Conservation (phyloP, 2,329 filamentous ascomycete species). For the Venturia oleaginea region DNA sequence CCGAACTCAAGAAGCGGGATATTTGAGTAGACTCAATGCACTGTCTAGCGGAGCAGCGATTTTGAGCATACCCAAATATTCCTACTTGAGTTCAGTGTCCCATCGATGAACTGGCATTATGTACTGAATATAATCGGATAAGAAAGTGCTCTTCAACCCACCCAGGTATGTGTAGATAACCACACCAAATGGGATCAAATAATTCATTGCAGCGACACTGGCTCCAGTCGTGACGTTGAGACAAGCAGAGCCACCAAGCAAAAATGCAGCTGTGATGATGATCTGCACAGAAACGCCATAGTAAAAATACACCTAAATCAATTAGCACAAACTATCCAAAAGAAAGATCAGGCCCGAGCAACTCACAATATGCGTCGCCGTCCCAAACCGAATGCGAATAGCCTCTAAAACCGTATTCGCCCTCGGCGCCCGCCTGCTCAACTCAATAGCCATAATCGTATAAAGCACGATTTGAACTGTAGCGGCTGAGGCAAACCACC, state of each 20-base stretch:
- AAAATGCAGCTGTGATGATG: constrained; percentile 7
- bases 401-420: constrained; percentile 9
- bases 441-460: constrained; percentile 8
- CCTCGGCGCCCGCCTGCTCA: constrained; percentile 4
- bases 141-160: not conserved
- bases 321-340: not conserved
- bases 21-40: no score
- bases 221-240: constrained; percentile 4
- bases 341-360: not conserved
- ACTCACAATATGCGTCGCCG: constrained; percentile 3
- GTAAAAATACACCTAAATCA: not conserved
- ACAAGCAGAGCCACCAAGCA: constrained; percentile 6
- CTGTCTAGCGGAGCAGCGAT: no score
- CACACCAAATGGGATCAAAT: constrained; percentile 5
- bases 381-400: not conserved
- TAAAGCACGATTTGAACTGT: constrained; percentile 10
- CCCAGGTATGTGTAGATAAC: constrained; percentile 10
- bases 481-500: constrained; percentile 12
- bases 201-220: constrained; percentile 4
- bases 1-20: no score
- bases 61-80: no score
- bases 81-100: not conserved
- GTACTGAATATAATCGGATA: constrained; percentile 8
- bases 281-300: constrained; percentile 9
- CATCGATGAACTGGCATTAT: not conserved